phyloP scores from a whole-genome alignment of 2,329 filamentous ascomycete species.

The Neofusicoccum laricinum region DNA sequence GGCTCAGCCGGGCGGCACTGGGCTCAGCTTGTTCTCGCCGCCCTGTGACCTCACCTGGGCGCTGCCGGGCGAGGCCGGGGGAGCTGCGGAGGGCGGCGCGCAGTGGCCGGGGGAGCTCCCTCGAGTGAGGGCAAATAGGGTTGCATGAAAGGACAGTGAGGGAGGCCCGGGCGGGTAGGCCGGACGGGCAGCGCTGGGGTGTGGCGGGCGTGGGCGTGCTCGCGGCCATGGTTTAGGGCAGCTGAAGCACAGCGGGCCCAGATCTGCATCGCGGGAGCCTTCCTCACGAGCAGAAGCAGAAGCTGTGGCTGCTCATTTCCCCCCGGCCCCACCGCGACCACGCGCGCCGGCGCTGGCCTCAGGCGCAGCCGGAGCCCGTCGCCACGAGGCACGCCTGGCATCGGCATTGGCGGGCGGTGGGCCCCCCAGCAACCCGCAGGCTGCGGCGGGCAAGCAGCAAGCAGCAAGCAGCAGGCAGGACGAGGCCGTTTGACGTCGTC shows the following conservation, averaged over 20 bases:
- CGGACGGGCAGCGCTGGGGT: background rate
- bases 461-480: no score
- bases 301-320: constrained; percentile 12
- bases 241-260: background rate
- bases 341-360: background rate
- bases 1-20: background rate
- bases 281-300: background rate
- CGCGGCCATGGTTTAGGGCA: background rate
- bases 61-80: background rate
- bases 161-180: background rate
- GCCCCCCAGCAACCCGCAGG: no score
- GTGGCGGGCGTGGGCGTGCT: background rate
- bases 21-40: background rate
- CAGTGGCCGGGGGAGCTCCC: background rate
- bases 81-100: background rate
- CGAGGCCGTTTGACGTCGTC: background rate
- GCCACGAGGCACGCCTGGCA: no score
- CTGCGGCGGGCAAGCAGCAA: no score
- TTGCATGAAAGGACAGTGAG: background rate
- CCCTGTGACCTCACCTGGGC: background rate
- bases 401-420: no score
- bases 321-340: background rate
- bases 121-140: background rate
- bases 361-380: background rate
- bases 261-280: background rate